Evolutionary conservation across 345 rosid species (phyloP), one percentile per base, ranked within the genome.

Genomic region (Linum usitatissimum): DNA sequence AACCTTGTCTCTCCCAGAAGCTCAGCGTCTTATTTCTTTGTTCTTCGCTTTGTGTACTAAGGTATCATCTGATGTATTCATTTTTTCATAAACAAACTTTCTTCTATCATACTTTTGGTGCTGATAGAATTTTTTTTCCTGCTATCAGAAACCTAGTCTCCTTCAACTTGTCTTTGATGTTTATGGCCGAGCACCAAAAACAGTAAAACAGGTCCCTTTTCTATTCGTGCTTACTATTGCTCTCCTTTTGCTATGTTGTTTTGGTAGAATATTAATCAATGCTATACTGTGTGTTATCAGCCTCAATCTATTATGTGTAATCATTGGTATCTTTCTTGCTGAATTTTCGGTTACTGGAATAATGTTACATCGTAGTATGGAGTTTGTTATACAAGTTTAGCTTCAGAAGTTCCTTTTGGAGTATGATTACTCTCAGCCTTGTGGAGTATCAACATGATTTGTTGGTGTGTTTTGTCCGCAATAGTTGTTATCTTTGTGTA

Each of bases 41-140:
- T 87, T 80, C 81, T 92, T 87, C 64, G 96, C 98, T 69, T 84
- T 92, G 61, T 92, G 97, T 71, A 87, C 87, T 66, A 90, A 92
- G 97, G 99, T 92, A n/a, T 59, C 60, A 80, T 57, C 17, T 42
- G 28, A 23, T 23, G 28, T 23, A 23, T 23, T 23, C 28, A 45
- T 56, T 30, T 59, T 55, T 59, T 58, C 30, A 55, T 62, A 36
- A 51, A 23, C 55, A 34, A 30, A 19, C 20, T 49, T 61, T 31
- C 18, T 57, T 65, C 30, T 59, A 9, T 40, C 54, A 38, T 63
- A 64, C 21, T 59, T 6, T 6, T 58, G 19, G 48, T 63, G 64
- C 81, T 80, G 71, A 77, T 63, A 19, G 18, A 17, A 62, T 65
- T 49, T 66, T 30, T 71, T 61, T 74, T 40, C 13, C 10, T 40